Percentiles rank a stretch among this genome's conserved stretches.
Evolutionary conservation across 2,329 filamentous ascomycete genomes (phyloP).

Genomic region (Penicillium sp.): DNA sequence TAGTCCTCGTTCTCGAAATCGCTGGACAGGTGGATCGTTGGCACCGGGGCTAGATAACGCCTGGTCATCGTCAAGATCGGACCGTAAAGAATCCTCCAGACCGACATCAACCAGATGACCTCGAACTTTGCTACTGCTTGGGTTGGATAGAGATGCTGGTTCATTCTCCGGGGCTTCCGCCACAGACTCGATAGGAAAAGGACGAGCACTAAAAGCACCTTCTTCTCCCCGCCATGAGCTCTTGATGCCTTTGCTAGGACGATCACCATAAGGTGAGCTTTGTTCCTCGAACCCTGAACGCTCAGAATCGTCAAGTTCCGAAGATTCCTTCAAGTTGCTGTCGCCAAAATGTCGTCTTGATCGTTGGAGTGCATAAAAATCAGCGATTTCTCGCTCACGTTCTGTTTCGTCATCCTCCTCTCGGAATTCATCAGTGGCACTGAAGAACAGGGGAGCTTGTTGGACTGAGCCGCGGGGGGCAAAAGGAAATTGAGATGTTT

Average conservation of each 20-base stretch:
- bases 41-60: conserved; percentile 40
- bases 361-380: conserved; percentile 85
- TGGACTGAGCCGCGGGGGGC: conserved; percentile 72
- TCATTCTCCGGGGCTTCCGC: conserved; percentile 41
- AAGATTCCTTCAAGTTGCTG: conserved; percentile 79
- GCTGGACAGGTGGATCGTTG: conserved; percentile 56
- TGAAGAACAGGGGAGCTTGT: conserved; percentile 92
- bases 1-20: conserved; percentile 51
- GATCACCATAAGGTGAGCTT: conserved; percentile 39
- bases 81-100: conserved; percentile 64
- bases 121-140: conserved; percentile 58
- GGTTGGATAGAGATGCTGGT: conserved; percentile 25
- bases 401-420: conserved; percentile 94
- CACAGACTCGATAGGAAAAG: conserved; percentile 36
- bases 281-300: conserved; percentile 57
- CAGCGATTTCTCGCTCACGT: conserved; percentile 86
- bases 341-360: conserved; percentile 86
- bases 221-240: conserved; percentile 58
- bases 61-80: conserved; percentile 45
- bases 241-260: conserved; percentile 52
- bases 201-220: conserved; percentile 41
- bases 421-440: conserved; percentile 81
- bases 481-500: conserved; percentile 75
- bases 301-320: conserved; percentile 73
- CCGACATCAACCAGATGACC: conserved; percentile 80